Evolutionary conservation across 1,284 basidiomycete genomes (phyloP).

Genomic region (Sporisorium sorghi): DNA sequence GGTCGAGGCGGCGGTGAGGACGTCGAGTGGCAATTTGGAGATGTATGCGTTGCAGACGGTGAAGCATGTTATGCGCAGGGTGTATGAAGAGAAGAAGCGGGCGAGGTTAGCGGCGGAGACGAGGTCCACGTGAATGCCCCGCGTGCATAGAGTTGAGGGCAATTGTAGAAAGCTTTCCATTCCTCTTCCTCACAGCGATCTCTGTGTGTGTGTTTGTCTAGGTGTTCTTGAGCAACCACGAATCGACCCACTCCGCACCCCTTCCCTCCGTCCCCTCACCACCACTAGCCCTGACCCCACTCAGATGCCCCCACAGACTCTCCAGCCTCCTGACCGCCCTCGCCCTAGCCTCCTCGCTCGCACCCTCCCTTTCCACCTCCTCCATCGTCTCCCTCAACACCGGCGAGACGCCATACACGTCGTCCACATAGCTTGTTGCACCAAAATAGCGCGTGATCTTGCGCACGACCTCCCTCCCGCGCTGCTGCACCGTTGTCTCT

Average conservation of each 20-base stretch:
- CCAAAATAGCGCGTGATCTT: slow-evolving; percentile 38
- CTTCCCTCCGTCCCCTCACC: background rate
- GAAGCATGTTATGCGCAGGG: slow-evolving; percentile 32
- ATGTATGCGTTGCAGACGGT: slow-evolving; percentile 44
- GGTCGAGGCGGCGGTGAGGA: slow-evolving; percentile 54
- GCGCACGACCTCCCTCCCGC: slow-evolving; percentile 12
- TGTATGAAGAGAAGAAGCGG: slow-evolving; percentile 48
- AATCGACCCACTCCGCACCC: slow-evolving; percentile 30
- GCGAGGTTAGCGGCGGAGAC: no score
- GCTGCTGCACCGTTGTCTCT: slow-evolving; percentile 7
- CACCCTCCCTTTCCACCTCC: slow-evolving; percentile 18
- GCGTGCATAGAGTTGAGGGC: no score
- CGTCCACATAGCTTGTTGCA: slow-evolving; percentile 22
- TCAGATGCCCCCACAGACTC: slow-evolving; percentile 43
- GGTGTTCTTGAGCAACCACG: slow-evolving; percentile 33
- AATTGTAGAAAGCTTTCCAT: no score
- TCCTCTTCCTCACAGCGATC: background rate
- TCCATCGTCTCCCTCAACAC: slow-evolving; percentile 34
- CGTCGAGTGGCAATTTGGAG: slow-evolving; percentile 55
- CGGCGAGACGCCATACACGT: slow-evolving; percentile 31
- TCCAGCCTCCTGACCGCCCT: slow-evolving; percentile 35
- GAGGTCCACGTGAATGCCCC: no score
- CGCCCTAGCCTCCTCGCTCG: slow-evolving; percentile 9
- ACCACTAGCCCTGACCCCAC: slow-evolving; percentile 19
- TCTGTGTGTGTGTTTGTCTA: background rate